Conservation (phyloP, 495 filamentous ascomycete species). For the Penicillium samsonianum region DNA sequence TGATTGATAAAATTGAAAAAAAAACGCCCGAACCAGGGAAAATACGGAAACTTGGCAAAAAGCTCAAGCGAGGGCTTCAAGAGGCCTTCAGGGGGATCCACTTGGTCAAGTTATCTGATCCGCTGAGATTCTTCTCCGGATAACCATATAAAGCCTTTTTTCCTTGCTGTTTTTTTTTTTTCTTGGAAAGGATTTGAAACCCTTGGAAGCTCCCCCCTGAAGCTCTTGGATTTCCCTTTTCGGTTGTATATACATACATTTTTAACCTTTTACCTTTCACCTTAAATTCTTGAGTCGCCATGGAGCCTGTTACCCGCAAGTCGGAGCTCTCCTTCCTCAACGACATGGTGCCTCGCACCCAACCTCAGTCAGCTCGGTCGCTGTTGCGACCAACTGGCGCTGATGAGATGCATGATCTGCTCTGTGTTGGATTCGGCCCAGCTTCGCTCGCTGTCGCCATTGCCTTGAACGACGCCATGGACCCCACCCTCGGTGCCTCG, state of each 20-base stretch:
- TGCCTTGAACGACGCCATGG: slow-evolving; percentile 73
- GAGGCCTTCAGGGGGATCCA: slow-evolving; percentile 21
- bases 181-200: not conserved
- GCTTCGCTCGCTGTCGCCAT: slow-evolving; percentile 92
- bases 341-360: slow-evolving; percentile 19
- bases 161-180: slow-evolving; percentile 8
- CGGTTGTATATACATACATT: not conserved
- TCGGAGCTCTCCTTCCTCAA: slow-evolving; percentile 25
- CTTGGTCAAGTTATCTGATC: slow-evolving; percentile 35
- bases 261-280: not conserved
- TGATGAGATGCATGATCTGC: slow-evolving; percentile 71
- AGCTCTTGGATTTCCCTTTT: not conserved
- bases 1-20: slow-evolving; percentile 33
- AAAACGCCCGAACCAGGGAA: not conserved
- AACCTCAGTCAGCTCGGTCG: slow-evolving; percentile 18
- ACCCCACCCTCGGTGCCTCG: slow-evolving; percentile 33
- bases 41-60: slow-evolving; percentile 16
- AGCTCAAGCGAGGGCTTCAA: slow-evolving; percentile 17
- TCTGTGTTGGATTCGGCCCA: slow-evolving; percentile 93
- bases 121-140: slow-evolving; percentile 16
- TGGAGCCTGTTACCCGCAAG: slow-evolving; percentile 29
- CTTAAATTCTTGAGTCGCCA: slow-evolving; percentile 2
- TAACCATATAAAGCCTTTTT: slow-evolving; percentile 16
- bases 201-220: not conserved
- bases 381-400: slow-evolving; percentile 35